Conservation (phyloP, 208 protist genomes). For the Borovskyia barvae region DNA sequence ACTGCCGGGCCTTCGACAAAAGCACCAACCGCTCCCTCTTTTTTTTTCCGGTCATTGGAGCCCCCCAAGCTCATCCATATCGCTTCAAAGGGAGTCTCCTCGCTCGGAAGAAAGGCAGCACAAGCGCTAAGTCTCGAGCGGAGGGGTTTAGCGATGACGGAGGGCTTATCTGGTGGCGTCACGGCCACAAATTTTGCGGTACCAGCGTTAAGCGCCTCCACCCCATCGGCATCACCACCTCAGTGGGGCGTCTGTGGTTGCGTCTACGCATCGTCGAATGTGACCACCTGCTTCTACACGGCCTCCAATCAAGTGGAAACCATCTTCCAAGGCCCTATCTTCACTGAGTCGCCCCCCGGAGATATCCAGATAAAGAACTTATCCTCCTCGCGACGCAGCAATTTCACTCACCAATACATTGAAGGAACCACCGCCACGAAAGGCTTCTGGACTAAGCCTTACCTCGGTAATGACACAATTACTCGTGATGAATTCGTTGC, state of each 20-base stretch:
- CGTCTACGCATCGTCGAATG: constrained; percentile 14
- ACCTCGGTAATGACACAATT: constrained; percentile 25
- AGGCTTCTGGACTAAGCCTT: constrained; percentile 45
- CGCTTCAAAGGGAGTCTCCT: too few relatives aligned
- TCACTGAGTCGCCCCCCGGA: constrained; percentile 3
- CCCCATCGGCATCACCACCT: background rate
- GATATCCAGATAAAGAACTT: constrained; percentile 10
- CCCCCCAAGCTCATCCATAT: too few relatives aligned
- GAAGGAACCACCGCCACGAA: constrained; percentile 1
- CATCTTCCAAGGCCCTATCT: constrained; percentile 23
- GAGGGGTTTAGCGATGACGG: too few relatives aligned
- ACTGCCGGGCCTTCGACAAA: background rate
- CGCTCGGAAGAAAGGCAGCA: too few relatives aligned
- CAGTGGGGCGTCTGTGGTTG: constrained; percentile 42
- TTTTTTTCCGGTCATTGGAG: too few relatives aligned
- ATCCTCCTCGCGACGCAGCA: constrained; percentile 10
- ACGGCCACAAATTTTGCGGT: too few relatives aligned
- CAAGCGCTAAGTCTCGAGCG: too few relatives aligned
- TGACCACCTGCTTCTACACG: constrained; percentile 42
- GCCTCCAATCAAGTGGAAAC: constrained; percentile 22
- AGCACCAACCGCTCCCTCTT: background rate
- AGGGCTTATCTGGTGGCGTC: too few relatives aligned
- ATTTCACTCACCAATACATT: constrained; percentile 27
- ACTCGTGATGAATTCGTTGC: constrained; percentile 8
- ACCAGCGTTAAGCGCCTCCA: background rate